Evolutionary conservation across 2,329 filamentous ascomycete species (phyloP), one percentile per base, ranked within the genome.

Genomic region (Leptographium flavum): DNA sequence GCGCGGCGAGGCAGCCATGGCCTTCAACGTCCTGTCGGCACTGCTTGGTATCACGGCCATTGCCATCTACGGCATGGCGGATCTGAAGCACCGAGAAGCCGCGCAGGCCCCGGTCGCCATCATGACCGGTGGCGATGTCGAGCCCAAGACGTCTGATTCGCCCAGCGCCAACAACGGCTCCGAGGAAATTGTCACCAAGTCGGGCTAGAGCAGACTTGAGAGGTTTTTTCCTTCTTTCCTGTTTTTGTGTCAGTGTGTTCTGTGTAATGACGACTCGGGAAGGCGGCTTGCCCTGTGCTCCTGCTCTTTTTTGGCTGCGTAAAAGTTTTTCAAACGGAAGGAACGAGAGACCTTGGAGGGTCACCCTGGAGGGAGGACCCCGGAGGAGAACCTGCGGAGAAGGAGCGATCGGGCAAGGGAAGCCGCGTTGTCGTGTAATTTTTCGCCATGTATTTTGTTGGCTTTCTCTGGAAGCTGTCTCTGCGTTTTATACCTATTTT

Each of bases 1-100:
- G 0, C 70, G 71, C 31, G 86, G 85, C 8, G 82, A 83, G 37
- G 73, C 87, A 1, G 85, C 85, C 11, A 62, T 92, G 52, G 79
- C 80, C 2, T 85, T 90, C 56, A 85, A 80, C 55, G 74, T 73
- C 50, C 50, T 87, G 3, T 71, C 72, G 15, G 86, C 83, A 3
- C 65, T 87, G 41, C 53, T 85, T 7, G 85, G 85, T 9, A 68
- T 87, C 53, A 69, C 63, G 0, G 73, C 76, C 13, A 77, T 92
- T 45, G 71, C 68, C 1, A 79, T 80, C 69, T 88, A 83, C 60
- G 81, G 78, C 2, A 57, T 74, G 48, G 65, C 60, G 9, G 53
- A 55, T 36, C 43, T 54, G 30, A 49, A 52, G 50, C 46, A 52
- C 47, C 45, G 39, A 3, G 42, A 47, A n/a, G 39, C 4, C 14